These are phyloP conservation scores for Bipolaris victoriae DNA, from an alignment of 2,329 filamentous ascomycete species.

Conservation along the genomic window DNA sequence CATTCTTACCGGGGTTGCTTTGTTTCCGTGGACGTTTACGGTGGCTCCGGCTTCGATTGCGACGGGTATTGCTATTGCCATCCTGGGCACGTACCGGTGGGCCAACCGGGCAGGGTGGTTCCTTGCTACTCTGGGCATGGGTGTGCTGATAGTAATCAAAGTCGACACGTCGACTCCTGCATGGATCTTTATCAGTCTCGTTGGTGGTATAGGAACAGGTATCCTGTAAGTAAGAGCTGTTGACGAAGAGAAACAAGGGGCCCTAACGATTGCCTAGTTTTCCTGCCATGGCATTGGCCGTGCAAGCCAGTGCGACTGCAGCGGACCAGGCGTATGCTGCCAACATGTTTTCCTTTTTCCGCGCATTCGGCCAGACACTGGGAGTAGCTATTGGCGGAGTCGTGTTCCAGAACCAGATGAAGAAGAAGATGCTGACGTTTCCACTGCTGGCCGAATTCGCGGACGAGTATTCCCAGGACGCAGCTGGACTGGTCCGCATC, in stretches of 20 bases:
- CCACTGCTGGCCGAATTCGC: conserved; percentile 58
- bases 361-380: conserved; percentile 68
- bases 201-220: conserved; percentile 66
- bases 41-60: conserved; percentile 65
- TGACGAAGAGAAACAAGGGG: no score
- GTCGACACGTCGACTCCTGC: conserved; percentile 57
- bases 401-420: conserved; percentile 71
- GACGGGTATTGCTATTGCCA: conserved; percentile 61
- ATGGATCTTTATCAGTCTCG: conserved; percentile 68
- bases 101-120: conserved; percentile 67
- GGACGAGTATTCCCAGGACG: conserved; percentile 61
- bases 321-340: conserved; percentile 66
- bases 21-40: conserved; percentile 59
- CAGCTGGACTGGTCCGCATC: conserved; percentile 63
- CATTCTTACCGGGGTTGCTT: conserved; percentile 47
- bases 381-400: conserved; percentile 72
- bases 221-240: conserved; percentile 51
- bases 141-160: conserved; percentile 60
- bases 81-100: conserved; percentile 66
- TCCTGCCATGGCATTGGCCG: conserved; percentile 66
- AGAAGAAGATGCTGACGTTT: conserved; percentile 56
- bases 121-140: conserved; percentile 64
- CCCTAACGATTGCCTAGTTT: conserved; percentile 46
- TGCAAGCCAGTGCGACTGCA: conserved; percentile 66
- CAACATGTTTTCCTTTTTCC: conserved; percentile 71